Percentiles rank a stretch among this genome's conserved stretches.
Evolutionary conservation across 2,329 filamentous ascomycete genomes (phyloP).

Genomic region (Knoxdaviesia proteae): DNA sequence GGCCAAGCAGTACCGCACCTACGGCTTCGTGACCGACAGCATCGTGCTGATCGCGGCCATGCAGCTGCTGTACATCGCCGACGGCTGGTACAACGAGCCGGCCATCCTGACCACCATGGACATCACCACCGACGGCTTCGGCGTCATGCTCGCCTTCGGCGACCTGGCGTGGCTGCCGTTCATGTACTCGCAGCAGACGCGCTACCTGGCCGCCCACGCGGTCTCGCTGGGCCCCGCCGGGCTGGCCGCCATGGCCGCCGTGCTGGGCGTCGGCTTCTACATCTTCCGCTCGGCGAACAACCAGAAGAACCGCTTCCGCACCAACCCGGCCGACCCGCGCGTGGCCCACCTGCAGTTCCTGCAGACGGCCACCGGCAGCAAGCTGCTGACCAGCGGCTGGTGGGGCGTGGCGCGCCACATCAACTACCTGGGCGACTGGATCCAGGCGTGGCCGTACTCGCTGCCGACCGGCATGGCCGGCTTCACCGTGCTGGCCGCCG

Average conservation of each 20-base stretch:
- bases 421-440: constrained; percentile 92
- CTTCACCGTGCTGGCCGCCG: constrained; percentile 46
- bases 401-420: constrained; percentile 85
- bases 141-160: constrained; percentile 85
- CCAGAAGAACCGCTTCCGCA: constrained; percentile 89
- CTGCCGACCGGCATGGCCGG: constrained; percentile 72
- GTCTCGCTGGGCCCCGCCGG: constrained; percentile 53
- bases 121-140: constrained; percentile 80
- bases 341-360: constrained; percentile 71
- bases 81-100: constrained; percentile 71
- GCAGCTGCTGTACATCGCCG: constrained; percentile 67
- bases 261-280: constrained; percentile 57
- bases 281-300: constrained; percentile 90
- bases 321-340: constrained; percentile 58
- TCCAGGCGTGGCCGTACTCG: constrained; percentile 79
- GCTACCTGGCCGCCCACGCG: constrained; percentile 70
- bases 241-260: constrained; percentile 39
- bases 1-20: constrained; percentile 71
- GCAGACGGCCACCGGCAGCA: constrained; percentile 62
- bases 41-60: constrained; percentile 61
- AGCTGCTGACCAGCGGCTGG: constrained; percentile 71
- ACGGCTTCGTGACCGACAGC: constrained; percentile 67
- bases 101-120: constrained; percentile 88
- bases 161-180: constrained; percentile 89
- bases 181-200: constrained; percentile 63